phyloP scores from a whole-genome alignment of 108 stramenopile species.

The Nitzschia sp. region DNA sequence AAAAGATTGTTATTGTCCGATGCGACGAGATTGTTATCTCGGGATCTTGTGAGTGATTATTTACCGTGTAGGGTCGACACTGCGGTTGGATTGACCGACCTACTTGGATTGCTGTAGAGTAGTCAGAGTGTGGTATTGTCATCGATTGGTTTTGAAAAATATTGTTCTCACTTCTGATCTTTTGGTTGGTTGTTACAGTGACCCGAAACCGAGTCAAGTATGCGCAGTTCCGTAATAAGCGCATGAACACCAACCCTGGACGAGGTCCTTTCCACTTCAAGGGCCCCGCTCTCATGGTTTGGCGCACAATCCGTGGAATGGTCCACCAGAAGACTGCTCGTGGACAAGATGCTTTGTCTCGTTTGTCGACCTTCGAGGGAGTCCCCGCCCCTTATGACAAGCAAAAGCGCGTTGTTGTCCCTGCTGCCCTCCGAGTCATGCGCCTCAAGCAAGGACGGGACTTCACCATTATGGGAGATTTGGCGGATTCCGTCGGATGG shows the following conservation, averaged over 20 bases:
- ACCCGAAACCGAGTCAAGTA: slow-evolving; percentile 96
- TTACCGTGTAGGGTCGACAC: no score
- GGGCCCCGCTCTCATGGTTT: slow-evolving; percentile 95
- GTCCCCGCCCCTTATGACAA: slow-evolving; percentile 98
- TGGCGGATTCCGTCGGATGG: slow-evolving; percentile 96
- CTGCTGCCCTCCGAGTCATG: slow-evolving; percentile 94
- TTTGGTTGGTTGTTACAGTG: slow-evolving; percentile 45
- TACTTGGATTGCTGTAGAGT: background rate
- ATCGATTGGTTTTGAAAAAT: background rate
- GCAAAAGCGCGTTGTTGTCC: slow-evolving; percentile 98
- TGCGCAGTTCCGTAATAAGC: slow-evolving; percentile 95
- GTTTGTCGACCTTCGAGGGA: slow-evolving; percentile 98
- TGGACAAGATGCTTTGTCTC: slow-evolving; percentile 91
- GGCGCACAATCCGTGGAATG: slow-evolving; percentile 99
- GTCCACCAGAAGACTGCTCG: slow-evolving; percentile 97
- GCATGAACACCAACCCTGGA: slow-evolving; percentile 97
- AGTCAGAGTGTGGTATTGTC: background rate
- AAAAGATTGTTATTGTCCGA: slow-evolving; percentile 96
- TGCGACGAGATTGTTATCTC: slow-evolving; percentile 97
- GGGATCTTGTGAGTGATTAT: slow-evolving; percentile 86
- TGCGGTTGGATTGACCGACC: background rate
- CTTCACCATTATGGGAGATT: slow-evolving; percentile 93
- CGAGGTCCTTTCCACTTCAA: slow-evolving; percentile 98
- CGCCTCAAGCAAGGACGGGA: slow-evolving; percentile 91
- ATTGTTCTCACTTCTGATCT: slow-evolving; percentile 2